These are phyloP conservation scores for Asterophora parasitica DNA, from an alignment of 768 basidiomycete genomes.

Conservation along the genomic window DNA sequence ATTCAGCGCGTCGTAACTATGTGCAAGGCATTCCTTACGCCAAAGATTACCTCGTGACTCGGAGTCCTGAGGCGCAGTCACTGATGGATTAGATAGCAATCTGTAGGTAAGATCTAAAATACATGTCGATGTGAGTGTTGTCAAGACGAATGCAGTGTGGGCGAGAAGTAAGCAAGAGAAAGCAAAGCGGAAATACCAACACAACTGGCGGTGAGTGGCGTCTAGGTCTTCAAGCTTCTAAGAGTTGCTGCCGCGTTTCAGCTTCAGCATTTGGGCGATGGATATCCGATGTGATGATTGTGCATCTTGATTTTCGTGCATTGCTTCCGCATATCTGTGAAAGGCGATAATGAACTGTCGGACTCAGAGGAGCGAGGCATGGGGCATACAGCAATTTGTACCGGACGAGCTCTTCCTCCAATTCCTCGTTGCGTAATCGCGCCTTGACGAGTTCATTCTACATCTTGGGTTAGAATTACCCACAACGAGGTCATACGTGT, in stretches of 20 bases:
- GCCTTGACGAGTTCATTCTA: slow-evolving; percentile 90
- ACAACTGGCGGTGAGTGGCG: background rate
- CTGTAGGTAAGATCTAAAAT: slow-evolving; percentile 4
- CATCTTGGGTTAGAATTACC: background rate
- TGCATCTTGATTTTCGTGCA: slow-evolving; percentile 73
- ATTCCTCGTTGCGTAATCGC: slow-evolving; percentile 84
- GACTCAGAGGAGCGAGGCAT: background rate
- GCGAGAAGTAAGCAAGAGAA: slow-evolving; percentile 2
- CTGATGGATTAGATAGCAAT: slow-evolving; percentile 2
- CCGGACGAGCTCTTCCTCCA: slow-evolving; percentile 89
- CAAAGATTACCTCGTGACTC: too few species aligned
- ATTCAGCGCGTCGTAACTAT: too few species aligned
- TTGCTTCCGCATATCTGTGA: slow-evolving; percentile 61
- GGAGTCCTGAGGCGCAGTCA: background rate
- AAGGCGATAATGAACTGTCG: background rate
- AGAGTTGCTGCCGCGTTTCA: slow-evolving; percentile 35
- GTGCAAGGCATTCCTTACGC: too few species aligned
- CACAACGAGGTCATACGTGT: background rate
- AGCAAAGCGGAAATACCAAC: background rate
- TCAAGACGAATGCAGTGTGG: background rate
- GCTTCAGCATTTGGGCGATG: slow-evolving; percentile 37
- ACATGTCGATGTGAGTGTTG: slow-evolving; percentile 3
- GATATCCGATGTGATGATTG: slow-evolving; percentile 63
- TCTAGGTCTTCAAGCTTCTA: slow-evolving; percentile 6
- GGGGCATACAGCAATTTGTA: slow-evolving; percentile 82